A percentile compares a stretch with the other conserved stretches of the same genome.
Conservation (phyloP, 2,329 filamentous ascomycete genomes). For the Dactylellina parvicollis region DNA sequence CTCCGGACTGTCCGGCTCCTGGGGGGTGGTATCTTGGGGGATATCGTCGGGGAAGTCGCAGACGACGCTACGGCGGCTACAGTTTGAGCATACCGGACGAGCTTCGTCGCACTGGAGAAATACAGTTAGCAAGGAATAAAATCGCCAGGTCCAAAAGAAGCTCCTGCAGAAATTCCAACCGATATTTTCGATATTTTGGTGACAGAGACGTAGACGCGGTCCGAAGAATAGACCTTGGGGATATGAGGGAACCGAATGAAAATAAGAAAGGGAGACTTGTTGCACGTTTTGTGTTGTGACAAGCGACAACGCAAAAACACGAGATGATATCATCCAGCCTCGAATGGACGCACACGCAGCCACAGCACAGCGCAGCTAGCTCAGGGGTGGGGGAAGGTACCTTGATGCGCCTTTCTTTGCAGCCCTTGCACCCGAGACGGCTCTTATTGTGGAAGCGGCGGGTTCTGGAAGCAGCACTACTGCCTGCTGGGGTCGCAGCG, state of each 20-base stretch:
- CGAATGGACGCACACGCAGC: too few relatives aligned
- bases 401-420: slow-evolving; percentile 49
- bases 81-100: slow-evolving; percentile 33
- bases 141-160: background rate
- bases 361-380: too few relatives aligned
- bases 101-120: slow-evolving; percentile 35
- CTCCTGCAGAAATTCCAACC: background rate
- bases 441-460: slow-evolving; percentile 52
- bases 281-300: slow-evolving; percentile 39
- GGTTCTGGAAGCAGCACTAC: slow-evolving; percentile 6
- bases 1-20: background rate
- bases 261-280: too few relatives aligned
- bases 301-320: background rate
- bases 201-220: too few relatives aligned
- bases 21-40: background rate
- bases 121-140: background rate
- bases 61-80: slow-evolving; percentile 19
- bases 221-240: too few relatives aligned
- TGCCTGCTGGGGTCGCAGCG: slow-evolving; percentile 11
- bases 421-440: slow-evolving; percentile 42
- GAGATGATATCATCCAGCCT: background rate
- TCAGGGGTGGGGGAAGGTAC: slow-evolving; percentile 3
- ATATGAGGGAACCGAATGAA: too few relatives aligned
- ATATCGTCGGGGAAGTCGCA: slow-evolving; percentile 20
- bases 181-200: too few relatives aligned